phyloP scores from a whole-genome alignment of 345 rosid species.

The Salix exigua region DNA sequence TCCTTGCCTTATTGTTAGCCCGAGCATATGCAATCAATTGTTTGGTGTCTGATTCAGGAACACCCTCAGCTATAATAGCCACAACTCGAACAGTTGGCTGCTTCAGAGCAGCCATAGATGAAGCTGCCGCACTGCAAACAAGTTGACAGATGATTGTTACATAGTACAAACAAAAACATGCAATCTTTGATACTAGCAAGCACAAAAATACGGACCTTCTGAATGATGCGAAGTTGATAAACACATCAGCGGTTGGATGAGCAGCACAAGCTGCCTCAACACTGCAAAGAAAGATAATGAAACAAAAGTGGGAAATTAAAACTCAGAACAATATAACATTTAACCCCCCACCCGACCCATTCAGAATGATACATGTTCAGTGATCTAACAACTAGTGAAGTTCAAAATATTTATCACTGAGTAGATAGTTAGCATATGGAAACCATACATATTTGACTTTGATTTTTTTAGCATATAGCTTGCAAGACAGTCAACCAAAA shows the following conservation, averaged over 20 bases:
- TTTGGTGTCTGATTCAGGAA: conserved; percentile 93
- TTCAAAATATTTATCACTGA: background rate
- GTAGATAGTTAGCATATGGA: background rate
- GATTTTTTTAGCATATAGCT: background rate
- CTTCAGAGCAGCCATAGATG: conserved; percentile 91
- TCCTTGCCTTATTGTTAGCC: conserved; percentile 78
- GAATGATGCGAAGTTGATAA: conserved; percentile 89
- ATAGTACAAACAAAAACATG: conserved; percentile 7
- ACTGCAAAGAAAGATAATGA: conserved; percentile 43
- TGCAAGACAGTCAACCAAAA: background rate
- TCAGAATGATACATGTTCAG: background rate
- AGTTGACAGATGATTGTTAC: conserved; percentile 6
- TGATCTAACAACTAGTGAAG: background rate
- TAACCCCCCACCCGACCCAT: too few species aligned
- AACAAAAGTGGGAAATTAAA: background rate
- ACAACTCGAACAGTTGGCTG: conserved; percentile 93
- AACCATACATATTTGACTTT: background rate
- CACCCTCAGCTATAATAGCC: conserved; percentile 98
- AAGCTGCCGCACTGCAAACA: conserved; percentile 82
- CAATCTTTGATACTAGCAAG: background rate
- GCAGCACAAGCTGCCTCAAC: conserved; percentile 91
- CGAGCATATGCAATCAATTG: conserved; percentile 89
- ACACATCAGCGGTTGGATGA: conserved; percentile 95
- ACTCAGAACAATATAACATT: background rate
- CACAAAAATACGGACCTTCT: conserved; percentile 52